Percentiles rank a stretch among this genome's conserved stretches.
phyloP scores from a whole-genome alignment of 768 basidiomycete species.

The Steccherinum ochraceum region DNA sequence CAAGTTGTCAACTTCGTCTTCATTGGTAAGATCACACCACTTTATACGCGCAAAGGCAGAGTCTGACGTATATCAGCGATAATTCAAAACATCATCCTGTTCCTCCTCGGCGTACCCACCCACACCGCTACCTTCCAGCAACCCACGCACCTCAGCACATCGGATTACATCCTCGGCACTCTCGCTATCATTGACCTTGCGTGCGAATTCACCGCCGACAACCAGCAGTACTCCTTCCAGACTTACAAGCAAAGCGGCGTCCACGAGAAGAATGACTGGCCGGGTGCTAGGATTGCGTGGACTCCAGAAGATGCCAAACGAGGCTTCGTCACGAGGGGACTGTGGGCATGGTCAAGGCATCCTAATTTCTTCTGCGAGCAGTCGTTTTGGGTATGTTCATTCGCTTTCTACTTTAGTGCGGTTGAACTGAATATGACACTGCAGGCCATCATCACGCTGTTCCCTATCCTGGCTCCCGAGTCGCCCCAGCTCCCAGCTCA shows the following conservation, averaged over 20 bases:
- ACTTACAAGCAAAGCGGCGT: constrained; percentile 59
- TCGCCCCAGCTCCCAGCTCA: constrained; percentile 18
- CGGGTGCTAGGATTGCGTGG: constrained; percentile 59
- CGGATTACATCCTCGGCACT: constrained; percentile 58
- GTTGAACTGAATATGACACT: background rate
- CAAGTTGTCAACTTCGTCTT: constrained; percentile 64
- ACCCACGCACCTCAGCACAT: constrained; percentile 41
- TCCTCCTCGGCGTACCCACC: constrained; percentile 60
- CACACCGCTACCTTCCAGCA: constrained; percentile 50
- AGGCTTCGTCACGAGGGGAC: constrained; percentile 79
- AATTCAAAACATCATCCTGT: constrained; percentile 76
- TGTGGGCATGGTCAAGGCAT: constrained; percentile 86
- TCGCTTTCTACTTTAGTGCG: background rate
- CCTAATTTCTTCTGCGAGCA: constrained; percentile 94
- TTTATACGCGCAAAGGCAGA: background rate
- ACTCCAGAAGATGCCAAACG: constrained; percentile 61
- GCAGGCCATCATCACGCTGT: constrained; percentile 59
- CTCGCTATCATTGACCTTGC: constrained; percentile 54
- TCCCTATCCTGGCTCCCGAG: constrained; percentile 50
- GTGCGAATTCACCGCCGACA: constrained; percentile 82
- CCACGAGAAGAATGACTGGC: constrained; percentile 48
- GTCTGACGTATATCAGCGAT: constrained; percentile 36
- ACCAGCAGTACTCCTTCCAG: constrained; percentile 86
- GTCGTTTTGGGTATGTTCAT: constrained; percentile 68
- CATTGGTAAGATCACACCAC: constrained; percentile 40